phyloP scores from a whole-genome alignment of 345 rosid genomes.

The Turritis glabra region DNA sequence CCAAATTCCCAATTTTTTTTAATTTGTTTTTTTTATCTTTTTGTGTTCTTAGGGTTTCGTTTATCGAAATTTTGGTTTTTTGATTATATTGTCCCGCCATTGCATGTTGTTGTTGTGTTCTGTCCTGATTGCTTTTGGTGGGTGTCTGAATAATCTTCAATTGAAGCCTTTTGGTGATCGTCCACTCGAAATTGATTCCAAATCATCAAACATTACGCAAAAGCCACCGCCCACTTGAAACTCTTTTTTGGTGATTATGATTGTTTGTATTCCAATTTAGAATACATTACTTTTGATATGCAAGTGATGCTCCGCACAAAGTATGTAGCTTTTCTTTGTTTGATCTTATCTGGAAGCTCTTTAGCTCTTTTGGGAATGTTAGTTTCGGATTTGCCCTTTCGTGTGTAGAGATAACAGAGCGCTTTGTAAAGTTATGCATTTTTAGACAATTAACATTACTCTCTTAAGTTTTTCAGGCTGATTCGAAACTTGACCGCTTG shows the following conservation, averaged over 20 bases:
- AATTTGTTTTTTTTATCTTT: background rate
- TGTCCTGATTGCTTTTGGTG: background rate
- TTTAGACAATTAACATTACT: background rate
- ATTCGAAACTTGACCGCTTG: conserved; percentile 25
- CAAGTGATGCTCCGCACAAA: background rate
- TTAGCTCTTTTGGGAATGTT: background rate
- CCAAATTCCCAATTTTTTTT: background rate
- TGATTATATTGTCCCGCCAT: conserved; percentile 25
- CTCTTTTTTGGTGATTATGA: background rate
- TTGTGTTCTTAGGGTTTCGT: background rate
- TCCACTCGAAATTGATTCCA: conserved; percentile 5
- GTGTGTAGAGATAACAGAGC: background rate
- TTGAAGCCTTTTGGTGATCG: background rate
- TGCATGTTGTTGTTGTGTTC: conserved; percentile 18
- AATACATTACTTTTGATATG: background rate
- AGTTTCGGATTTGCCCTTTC: background rate
- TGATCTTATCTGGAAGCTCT: background rate
- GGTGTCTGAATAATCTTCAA: background rate
- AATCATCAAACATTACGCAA: background rate
- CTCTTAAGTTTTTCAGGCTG: conserved; percentile 36
- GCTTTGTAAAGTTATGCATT: background rate
- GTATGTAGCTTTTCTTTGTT: conserved; percentile 4
- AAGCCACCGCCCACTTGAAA: background rate
- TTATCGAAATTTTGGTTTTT: conserved; percentile 5
- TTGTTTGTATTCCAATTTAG: background rate